Evolutionary conservation across 2,329 filamentous ascomycete genomes (phyloP), one percentile per base, ranked within the genome.

Genomic region (Endoconidiophora laricicola): DNA sequence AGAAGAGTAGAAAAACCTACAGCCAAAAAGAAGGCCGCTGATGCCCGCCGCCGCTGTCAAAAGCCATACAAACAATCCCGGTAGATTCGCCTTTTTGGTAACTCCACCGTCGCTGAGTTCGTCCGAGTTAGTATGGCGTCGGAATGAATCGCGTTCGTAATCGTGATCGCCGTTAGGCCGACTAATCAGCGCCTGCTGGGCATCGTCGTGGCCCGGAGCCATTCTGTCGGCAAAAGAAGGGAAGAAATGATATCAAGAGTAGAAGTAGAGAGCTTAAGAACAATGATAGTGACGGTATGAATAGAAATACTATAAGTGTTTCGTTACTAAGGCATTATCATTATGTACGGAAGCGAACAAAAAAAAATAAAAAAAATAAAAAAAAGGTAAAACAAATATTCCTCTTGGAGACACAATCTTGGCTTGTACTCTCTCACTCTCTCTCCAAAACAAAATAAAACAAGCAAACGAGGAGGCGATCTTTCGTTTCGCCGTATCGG

Each of bases 11-110:
- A 24, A 4, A 42, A 16, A 65, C 76, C 57, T 61, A 78, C 78
- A 83, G 58, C 79, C 79, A 65, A 83, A 83, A 0, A 83, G 59
- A 1, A 83, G 66, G 5, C 79, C 79, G 56, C 76, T 80, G 48
- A 83, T 79, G 4, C 79, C 77, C 9, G 79, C 79, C 9, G 77
- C 74, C 46, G 80, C 63, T 3, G 78, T 80, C 54, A 83, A 64
- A 12, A 77, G 60, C 68, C 78, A 74, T 29, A 82, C 69, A 55
- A 78, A 80, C 18, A 69, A 47, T 2, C 73, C 68, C 2, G 70
- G 68, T n/a, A 55, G 41, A 46, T 52, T 46, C 54, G 22, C 57
- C 47, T 38, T 57, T 53, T 26, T 42, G 18, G 38, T 3, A 42
- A 40, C 29, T 33, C 29, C 29, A 57, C 56, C 56, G 66, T 65